Base-by-base conservation (phyloP, 2,329 filamentous ascomycete genomes). In the Sclerotiophoma versabilis region DNA sequence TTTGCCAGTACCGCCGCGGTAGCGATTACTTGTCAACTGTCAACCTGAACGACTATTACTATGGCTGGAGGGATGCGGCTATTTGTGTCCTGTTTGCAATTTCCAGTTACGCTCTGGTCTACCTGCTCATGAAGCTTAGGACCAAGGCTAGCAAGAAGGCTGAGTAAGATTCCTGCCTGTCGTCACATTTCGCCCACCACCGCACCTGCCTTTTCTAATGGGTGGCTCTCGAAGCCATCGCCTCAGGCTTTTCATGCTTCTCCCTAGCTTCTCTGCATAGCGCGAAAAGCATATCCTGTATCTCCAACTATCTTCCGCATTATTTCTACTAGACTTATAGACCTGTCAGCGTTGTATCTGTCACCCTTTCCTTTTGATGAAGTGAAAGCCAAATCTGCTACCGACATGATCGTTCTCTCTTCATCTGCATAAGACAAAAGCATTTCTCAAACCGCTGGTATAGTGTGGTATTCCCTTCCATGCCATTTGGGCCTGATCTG, bases 61-160 rank as follows among this genome's bases (percentile, higher is more conserved):
- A 85, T 60, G 87, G 85, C 0, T 91, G 88, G 88, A 80, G 88
- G 42, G 80, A 90, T 70, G 84, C 84, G 0, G 87, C 67, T 0
- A 85, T 89, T 41, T 80, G 83, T 2, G 82, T 81, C 1, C 73
- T 84, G 5, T 87, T 87, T 59, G 81, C 77, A 1, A 54, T 84
- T 32, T 81, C 79, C 49, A 82, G 80, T 1, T 88, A 88, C 56
- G 75, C 69, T 2, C 48, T 81, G 53, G 80, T 82, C 2, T 82
- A 76, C 59, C 42, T 64, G 23, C 60, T 76, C 27, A 78, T 77
- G 75, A 77, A 77, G 68, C 38, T 77, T 45, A 69, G 75, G 59
- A 77, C 75, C 8, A 77, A 77, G 69, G 62, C 67, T 11, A 70
- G 63, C 15, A 77, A 76, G 71, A 77, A 72, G 65, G 75, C 75